Evolutionary conservation across 345 rosid genomes (phyloP).

Genomic region (Pseudoturritis turrita): DNA sequence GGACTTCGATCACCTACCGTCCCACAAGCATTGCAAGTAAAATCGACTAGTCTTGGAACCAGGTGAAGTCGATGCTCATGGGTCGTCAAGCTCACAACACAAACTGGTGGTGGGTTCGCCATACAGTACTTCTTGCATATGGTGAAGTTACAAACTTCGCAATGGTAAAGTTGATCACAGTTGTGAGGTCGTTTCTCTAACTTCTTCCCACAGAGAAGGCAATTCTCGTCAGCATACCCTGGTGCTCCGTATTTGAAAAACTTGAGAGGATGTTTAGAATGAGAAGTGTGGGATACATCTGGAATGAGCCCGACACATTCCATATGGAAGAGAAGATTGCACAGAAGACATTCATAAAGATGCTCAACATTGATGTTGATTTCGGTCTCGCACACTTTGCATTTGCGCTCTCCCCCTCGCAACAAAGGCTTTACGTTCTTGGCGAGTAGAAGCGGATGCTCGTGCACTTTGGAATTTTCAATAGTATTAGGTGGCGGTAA

Average conservation of each 20-base stretch:
- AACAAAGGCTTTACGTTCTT: too few relatives aligned
- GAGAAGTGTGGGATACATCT: background rate
- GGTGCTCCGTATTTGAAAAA: background rate
- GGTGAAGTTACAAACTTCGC: conserved; percentile 2
- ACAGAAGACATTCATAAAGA: background rate
- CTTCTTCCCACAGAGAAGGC: background rate
- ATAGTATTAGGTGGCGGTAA: background rate
- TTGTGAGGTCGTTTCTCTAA: too few relatives aligned
- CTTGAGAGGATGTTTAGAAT: conserved; percentile 7
- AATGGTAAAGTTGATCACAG: background rate
- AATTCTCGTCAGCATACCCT: background rate
- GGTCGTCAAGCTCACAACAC: background rate
- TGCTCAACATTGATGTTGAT: too few relatives aligned
- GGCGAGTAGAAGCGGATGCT: background rate
- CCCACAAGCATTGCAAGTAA: conserved; percentile 22
- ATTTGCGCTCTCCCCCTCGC: too few relatives aligned
- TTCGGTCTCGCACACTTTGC: background rate
- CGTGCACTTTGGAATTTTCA: background rate
- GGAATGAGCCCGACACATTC: background rate
- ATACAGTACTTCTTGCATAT: background rate
- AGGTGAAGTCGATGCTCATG: conserved; percentile 1
- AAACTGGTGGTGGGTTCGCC: background rate
- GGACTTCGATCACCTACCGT: background rate
- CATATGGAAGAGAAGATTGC: background rate
- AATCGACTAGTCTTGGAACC: background rate